phyloP scores from a whole-genome alignment of 2,329 filamentous ascomycete genomes.

The Magnaporthales sp. region DNA sequence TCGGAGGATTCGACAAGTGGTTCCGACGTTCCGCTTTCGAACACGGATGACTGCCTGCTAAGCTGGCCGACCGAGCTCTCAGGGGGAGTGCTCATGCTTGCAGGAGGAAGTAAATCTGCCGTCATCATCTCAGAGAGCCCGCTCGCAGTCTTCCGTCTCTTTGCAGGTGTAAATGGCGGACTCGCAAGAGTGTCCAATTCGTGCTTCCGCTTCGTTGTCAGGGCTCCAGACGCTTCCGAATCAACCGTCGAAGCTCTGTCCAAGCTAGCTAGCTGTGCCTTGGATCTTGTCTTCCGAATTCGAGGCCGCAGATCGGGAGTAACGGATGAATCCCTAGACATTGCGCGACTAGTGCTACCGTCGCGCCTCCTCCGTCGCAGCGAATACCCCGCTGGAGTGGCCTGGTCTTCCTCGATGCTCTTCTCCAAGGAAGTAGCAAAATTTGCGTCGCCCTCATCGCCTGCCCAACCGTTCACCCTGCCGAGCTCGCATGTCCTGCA shows the following conservation, averaged over 20 bases:
- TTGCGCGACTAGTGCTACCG: constrained; percentile 30
- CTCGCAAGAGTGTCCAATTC: constrained; percentile 36
- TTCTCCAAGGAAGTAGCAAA: constrained; percentile 36
- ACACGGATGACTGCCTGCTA: constrained; percentile 20
- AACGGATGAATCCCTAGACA: constrained; percentile 48
- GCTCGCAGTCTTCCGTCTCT: constrained; percentile 31
- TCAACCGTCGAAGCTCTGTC: constrained; percentile 23
- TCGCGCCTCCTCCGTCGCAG: constrained; percentile 46
- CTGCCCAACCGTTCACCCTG: constrained; percentile 73
- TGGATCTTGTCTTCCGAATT: constrained; percentile 29
- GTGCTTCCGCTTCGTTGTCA: constrained; percentile 29
- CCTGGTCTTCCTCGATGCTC: constrained; percentile 43
- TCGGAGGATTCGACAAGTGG: constrained; percentile 5
- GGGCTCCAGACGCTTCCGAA: constrained; percentile 19
- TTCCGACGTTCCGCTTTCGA: constrained; percentile 17
- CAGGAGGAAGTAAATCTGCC: background rate
- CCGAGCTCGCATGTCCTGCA: constrained; percentile 77
- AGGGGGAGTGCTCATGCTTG: background rate
- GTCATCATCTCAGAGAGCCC: constrained; percentile 17
- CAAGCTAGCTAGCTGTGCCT: background rate
- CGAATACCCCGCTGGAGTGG: constrained; percentile 38
- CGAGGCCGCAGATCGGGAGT: constrained; percentile 46
- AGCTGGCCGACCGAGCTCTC: constrained; percentile 2
- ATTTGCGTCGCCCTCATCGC: constrained; percentile 32
- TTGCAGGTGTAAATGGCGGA: constrained; percentile 46